phyloP scores from a whole-genome alignment of 768 basidiomycete genomes.

The Psilocybe cyanescens region DNA sequence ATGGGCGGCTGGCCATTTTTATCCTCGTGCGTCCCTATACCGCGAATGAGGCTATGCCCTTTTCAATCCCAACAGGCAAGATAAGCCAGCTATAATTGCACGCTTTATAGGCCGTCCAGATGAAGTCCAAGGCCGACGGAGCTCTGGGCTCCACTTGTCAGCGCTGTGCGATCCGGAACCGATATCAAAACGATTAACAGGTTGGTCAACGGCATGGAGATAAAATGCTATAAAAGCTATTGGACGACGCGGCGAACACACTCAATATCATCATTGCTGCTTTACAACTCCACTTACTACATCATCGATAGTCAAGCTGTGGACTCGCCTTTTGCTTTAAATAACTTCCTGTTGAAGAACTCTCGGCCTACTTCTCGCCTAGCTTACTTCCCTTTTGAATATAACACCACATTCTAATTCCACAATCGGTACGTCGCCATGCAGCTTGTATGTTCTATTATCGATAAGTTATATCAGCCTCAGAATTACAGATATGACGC shows the following conservation, averaged over 20 bases:
- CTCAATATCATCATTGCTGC: neutral
- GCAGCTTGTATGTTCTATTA: too few species aligned
- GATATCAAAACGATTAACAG: neutral
- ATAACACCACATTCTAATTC: too few species aligned
- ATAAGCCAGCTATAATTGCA: neutral
- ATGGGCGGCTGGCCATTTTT: neutral
- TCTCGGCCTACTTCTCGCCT: too few species aligned
- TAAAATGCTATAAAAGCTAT: neutral
- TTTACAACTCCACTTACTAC: neutral
- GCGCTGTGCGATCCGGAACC: neutral
- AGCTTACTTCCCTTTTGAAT: too few species aligned
- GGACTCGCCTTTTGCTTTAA: neutral
- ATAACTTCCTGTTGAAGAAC: neutral
- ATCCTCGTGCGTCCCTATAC: neutral
- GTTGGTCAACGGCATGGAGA: neutral
- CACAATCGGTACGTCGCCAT: too few species aligned
- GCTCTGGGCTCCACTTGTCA: neutral
- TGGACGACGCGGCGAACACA: neutral
- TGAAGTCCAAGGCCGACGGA: neutral
- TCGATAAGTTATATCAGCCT: too few species aligned
- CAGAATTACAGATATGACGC: slow-evolving; percentile 1
- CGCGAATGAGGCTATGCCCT: neutral
- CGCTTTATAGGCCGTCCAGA: neutral
- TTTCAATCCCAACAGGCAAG: neutral
- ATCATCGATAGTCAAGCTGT: neutral